Conservation (phyloP, 2,329 filamentous ascomycete genomes). For the Botrytis tulipae region DNA sequence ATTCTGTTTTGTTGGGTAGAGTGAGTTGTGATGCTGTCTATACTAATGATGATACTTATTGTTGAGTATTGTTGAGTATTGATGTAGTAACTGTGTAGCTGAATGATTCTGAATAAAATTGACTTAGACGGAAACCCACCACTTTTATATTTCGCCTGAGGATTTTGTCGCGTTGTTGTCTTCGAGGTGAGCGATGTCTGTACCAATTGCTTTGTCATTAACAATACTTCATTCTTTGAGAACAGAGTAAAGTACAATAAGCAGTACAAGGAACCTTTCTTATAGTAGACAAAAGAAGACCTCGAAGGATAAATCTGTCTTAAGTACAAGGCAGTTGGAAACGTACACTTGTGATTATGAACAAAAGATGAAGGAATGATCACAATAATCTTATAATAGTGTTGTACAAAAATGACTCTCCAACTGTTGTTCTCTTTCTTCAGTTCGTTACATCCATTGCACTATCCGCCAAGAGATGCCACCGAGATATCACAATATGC, state of each 20-base stretch:
- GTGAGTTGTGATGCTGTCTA: too few relatives aligned
- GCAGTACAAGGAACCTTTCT: too few relatives aligned
- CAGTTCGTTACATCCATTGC: background rate
- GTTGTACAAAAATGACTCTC: background rate
- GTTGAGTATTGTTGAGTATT: background rate
- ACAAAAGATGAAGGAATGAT: background rate
- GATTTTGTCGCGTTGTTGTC: background rate
- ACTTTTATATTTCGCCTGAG: background rate
- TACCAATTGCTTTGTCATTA: background rate
- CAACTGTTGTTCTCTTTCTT: background rate
- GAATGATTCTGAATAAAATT: background rate
- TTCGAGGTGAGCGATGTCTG: background rate
- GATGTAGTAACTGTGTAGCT: background rate
- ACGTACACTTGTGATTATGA: background rate
- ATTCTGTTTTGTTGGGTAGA: too few relatives aligned
- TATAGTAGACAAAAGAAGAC: too few relatives aligned
- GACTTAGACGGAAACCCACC: accelerated
- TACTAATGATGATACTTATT: too few relatives aligned
- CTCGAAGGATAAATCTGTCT: background rate
- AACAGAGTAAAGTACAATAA: too few relatives aligned
- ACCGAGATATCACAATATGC: too few relatives aligned
- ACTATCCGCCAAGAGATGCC: too few relatives aligned
- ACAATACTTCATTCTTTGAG: too few relatives aligned
- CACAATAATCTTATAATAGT: background rate
- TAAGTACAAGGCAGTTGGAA: background rate